Percentiles rank a stretch among this genome's conserved stretches.
These are phyloP conservation scores for Plantago ovata DNA, from an alignment of 257 asterid species.

Conservation along the genomic window DNA sequence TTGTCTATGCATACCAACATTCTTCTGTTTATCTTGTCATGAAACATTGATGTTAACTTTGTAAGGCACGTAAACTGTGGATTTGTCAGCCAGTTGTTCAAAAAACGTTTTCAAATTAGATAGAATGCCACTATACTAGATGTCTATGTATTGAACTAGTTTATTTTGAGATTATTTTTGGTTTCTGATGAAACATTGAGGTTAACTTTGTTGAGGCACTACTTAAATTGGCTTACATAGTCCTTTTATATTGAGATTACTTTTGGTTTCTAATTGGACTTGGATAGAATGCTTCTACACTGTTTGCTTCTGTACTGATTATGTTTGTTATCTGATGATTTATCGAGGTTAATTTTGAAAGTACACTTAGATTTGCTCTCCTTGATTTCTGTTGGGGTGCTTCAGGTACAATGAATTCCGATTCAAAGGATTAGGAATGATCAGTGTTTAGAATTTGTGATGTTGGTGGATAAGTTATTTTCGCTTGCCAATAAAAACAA, in stretches of 20 bases:
- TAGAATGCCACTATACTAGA: no score
- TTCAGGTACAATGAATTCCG: slow-evolving; percentile 67
- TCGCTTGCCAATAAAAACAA: slow-evolving; percentile 83
- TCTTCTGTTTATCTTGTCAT: background rate
- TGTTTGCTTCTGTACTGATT: background rate
- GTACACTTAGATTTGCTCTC: background rate
- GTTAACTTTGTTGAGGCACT: no score
- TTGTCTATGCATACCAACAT: no score
- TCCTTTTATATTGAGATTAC: no score
- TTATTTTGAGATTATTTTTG: no score
- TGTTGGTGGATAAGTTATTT: slow-evolving; percentile 79
- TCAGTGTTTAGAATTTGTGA: slow-evolving; percentile 89
- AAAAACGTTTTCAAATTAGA: no score
- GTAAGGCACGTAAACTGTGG: background rate
- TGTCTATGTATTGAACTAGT: no score
- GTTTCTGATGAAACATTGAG: no score
- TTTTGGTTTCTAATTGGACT: no score
- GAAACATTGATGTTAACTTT: background rate
- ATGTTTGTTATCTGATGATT: background rate
- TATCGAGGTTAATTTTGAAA: background rate
- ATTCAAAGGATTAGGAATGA: slow-evolving; percentile 81
- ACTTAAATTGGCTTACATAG: no score
- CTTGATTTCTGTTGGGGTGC: slow-evolving; percentile 10
- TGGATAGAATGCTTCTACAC: no score
- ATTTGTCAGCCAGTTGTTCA: no score